These are phyloP conservation scores for Candida krabiensis DNA, from an alignment of 805 yeast genomes.

Conservation along the genomic window DNA sequence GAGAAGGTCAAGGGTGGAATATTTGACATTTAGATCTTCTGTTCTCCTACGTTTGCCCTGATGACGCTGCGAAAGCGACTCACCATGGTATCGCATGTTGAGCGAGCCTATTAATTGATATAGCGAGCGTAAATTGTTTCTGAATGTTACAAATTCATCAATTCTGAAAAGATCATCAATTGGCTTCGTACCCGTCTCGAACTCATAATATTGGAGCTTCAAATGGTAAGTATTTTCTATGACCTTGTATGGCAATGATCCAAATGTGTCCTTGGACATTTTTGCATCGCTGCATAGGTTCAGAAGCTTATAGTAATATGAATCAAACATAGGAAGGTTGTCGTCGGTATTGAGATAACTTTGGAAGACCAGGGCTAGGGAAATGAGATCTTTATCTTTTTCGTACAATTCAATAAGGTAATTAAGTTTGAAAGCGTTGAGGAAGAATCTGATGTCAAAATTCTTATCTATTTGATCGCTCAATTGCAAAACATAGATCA, in stretches of 20 bases:
- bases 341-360: conserved; percentile 11
- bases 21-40: conserved; percentile 10
- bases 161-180: conserved; percentile 3
- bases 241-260: conserved; percentile 7
- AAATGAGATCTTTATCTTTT: conserved; percentile 18
- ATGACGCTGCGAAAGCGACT: background rate
- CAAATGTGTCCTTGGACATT: conserved; percentile 13
- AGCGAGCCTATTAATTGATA: conserved; percentile 14
- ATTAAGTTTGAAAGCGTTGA: conserved; percentile 23
- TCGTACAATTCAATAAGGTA: conserved; percentile 20
- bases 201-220: conserved; percentile 12
- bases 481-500: conserved; percentile 20
- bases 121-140: conserved; percentile 7
- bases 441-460: conserved; percentile 19
- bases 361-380: conserved; percentile 17
- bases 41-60: conserved; percentile 12
- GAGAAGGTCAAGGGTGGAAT: conserved; percentile 11
- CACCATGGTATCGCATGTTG: conserved; percentile 3
- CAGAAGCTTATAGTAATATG: conserved; percentile 18
- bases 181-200: conserved; percentile 2
- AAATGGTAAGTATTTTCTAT: conserved; percentile 11
- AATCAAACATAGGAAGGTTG: conserved; percentile 17
- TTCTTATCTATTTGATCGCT: conserved; percentile 19
- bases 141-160: conserved; percentile 7
- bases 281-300: conserved; percentile 12